Evolutionary conservation across 2,329 filamentous ascomycete species (phyloP), one percentile per base, ranked within the genome.

Genomic region (Neofusicoccum cordaticola): DNA sequence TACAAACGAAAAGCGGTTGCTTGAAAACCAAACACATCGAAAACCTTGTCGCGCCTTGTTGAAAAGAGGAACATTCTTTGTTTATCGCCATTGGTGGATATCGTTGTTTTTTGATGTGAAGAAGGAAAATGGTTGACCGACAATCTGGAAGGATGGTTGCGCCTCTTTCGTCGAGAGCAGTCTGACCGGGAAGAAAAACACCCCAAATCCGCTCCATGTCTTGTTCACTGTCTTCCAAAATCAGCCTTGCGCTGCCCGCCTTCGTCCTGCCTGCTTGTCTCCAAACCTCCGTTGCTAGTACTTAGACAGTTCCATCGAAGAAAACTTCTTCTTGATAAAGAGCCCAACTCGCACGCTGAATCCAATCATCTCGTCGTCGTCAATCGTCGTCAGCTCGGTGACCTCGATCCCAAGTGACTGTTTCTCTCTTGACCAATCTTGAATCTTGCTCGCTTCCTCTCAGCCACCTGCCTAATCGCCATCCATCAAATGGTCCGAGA

Each of bases 281-380:
- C 56, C 56, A 47, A 60, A 60, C 41, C 31, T 37, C 56, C 41
- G 42, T 34, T 31, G 53, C 39, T 41, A 34, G 11, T 44, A 44
- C 53, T 57, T 57, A 51, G 48, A 51, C 48, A 51, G 31, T 27
- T 51, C 22, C 31, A 15, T 35, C 22, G 48, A 51, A 51, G 48
- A 51, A 51, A 51, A 31, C n/a, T 27, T 34, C 13, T 35, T 51
- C 12, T 13, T 13, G 27, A 39, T 22, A 17, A 51, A 35, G n/a
- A 51, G 13, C 4, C n/a, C 11, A 12, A 39, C 17, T 42, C 53
- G 52, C 39, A 3, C 22, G 52, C 52, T 31, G 39, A 57, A 57
- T 44, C 53, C 53, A 57, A 57, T 27, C 53, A 41, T 57, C 53
- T 57, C 53, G 39, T 57, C 22, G 53, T 57, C 53, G 53, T 57